phyloP scores from a whole-genome alignment of 371 early-diverging fungal species.

The Mortierella sp. region DNA sequence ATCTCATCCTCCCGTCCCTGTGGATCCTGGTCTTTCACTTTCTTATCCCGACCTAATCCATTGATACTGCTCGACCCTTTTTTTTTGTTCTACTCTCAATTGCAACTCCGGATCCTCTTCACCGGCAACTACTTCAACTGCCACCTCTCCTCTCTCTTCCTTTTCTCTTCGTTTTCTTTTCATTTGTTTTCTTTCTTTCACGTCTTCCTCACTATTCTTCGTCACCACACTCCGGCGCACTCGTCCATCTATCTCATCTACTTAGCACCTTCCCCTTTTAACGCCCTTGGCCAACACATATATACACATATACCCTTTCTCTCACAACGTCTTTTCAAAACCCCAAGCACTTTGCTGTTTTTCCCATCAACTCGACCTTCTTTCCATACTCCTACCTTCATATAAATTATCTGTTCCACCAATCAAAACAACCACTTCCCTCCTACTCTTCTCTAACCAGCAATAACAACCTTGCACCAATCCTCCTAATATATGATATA shows the following conservation, averaged over 20 bases:
- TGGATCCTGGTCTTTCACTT: background rate
- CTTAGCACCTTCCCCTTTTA: background rate
- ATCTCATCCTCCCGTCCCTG: background rate
- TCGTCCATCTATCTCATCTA: background rate
- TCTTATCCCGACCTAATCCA: background rate
- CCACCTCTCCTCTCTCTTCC: conserved; percentile 1
- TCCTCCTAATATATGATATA: conserved; percentile 16
- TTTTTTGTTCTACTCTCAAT: background rate
- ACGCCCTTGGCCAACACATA: background rate
- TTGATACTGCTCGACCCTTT: background rate
- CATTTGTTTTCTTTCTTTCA: background rate
- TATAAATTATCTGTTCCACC: background rate
- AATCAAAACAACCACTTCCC: background rate
- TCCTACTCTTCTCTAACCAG: background rate
- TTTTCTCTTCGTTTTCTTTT: conserved; percentile 18
- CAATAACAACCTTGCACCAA: background rate
- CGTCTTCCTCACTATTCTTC: background rate
- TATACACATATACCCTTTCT: background rate
- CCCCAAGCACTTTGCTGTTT: background rate
- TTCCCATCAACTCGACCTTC: background rate
- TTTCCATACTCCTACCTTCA: background rate
- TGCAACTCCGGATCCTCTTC: background rate
- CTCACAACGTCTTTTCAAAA: background rate
- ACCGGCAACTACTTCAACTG: background rate
- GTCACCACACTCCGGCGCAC: background rate